Evolutionary conservation across 345 rosid species (phyloP).

Genomic region (Gossypium longicalyx): DNA sequence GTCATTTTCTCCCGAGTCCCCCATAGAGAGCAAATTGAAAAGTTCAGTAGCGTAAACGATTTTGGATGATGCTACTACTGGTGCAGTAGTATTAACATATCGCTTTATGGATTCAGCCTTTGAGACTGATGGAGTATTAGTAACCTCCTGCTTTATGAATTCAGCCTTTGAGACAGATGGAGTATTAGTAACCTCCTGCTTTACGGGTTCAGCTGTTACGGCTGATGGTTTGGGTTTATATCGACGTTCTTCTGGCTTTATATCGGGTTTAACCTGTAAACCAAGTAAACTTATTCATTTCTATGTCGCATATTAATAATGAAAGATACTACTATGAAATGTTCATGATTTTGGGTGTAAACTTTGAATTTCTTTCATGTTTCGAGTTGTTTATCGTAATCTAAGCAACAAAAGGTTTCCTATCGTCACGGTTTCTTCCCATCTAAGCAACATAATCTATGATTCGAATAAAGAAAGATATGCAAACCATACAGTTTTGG

Average conservation of each 20-base stretch:
- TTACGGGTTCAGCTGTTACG: constrained; percentile 20
- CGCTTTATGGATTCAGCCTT: constrained; percentile 19
- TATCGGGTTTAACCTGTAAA: constrained; percentile 29
- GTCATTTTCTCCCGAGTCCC: constrained; percentile 32
- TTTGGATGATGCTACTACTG: constrained; percentile 27
- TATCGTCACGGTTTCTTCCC: neutral
- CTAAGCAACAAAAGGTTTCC: neutral
- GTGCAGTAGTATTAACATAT: constrained; percentile 23
- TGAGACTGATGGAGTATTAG: constrained; percentile 13
- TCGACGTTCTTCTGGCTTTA: constrained; percentile 25
- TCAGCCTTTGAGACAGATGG: constrained; percentile 24
- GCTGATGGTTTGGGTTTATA: constrained; percentile 31
- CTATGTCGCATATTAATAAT: neutral
- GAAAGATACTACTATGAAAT: neutral
- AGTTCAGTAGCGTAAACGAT: constrained; percentile 65
- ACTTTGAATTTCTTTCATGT: neutral
- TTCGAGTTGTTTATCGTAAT: neutral
- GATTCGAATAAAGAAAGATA: neutral
- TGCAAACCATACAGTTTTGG: neutral
- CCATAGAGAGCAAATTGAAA: constrained; percentile 53
- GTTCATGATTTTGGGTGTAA: neutral
- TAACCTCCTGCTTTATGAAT: constrained; percentile 23
- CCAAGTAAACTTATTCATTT: constrained; percentile 1
- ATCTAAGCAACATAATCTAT: neutral
- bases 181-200: constrained; percentile 24